phyloP scores from a whole-genome alignment of 306 rosid genomes.

The Purshia tridentata region DNA sequence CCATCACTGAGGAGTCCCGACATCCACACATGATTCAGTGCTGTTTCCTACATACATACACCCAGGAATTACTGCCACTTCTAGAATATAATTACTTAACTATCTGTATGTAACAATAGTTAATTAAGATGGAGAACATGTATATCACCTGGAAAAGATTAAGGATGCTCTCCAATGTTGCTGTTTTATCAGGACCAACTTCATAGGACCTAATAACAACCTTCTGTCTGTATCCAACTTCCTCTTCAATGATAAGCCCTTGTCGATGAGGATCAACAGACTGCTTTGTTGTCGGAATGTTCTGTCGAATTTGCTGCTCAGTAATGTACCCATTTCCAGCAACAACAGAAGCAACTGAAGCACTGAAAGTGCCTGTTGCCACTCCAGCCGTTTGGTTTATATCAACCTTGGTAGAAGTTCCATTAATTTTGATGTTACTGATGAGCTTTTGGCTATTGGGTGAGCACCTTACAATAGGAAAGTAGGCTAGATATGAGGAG shows the following conservation, averaged over 20 bases:
- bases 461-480: slow-evolving; percentile 39
- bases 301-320: slow-evolving; percentile 44
- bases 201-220: slow-evolving; percentile 85
- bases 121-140: neutral
- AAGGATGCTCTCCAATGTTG: slow-evolving; percentile 79
- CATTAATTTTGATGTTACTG: slow-evolving; percentile 46
- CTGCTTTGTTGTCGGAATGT: slow-evolving; percentile 82
- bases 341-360: slow-evolving; percentile 26
- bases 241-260: slow-evolving; percentile 68
- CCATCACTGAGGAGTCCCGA: slow-evolving; percentile 87
- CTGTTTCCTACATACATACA: slow-evolving; percentile 64
- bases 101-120: neutral
- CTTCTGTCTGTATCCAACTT: slow-evolving; percentile 83
- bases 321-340: slow-evolving; percentile 35
- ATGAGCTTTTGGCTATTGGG: slow-evolving; percentile 44
- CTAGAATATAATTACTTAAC: neutral
- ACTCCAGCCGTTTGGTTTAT: slow-evolving; percentile 36
- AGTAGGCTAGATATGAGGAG: slow-evolving; percentile 37
- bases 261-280: slow-evolving; percentile 73
- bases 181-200: slow-evolving; percentile 92
- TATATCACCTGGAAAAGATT: slow-evolving; percentile 77
- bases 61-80: neutral
- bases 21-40: slow-evolving; percentile 95
- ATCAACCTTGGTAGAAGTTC: slow-evolving; percentile 36
- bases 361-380: slow-evolving; percentile 26